Evolutionary conservation across 495 filamentous ascomycete genomes (phyloP), one percentile per base, ranked within the genome.

Genomic region (Penicillium flavigenum): DNA sequence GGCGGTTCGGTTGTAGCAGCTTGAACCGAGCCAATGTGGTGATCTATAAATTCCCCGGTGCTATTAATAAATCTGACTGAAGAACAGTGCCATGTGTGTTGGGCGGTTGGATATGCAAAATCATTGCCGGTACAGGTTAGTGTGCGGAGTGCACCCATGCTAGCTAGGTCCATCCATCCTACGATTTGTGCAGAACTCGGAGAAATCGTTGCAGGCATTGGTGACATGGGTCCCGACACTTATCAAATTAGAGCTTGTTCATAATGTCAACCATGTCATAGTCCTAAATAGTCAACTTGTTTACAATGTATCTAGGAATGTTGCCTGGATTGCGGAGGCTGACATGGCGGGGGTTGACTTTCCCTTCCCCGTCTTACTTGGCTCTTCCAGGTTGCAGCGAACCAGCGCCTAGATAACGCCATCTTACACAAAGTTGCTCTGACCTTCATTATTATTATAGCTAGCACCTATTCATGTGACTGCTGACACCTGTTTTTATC

Each of bases 81-180:
- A 47, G 49, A 26, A 26, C 24, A 46, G 52, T 22, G 22, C 62
- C 38, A 42, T 45, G 48, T 59, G 44, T 54, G 49, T 41, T 58
- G 47, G 50, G 69, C 67, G 65, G 59, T 61, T 65, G 60, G 59
- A 63, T 63, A 47, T 57, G 53, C 63, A 59, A 55, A 29, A 54
- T 59, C 34, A 64, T 60, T 68, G 56, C 68, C 66, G 29, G 50
- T 58, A 54, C 29, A 32, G 57, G 63, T 61, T 73, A 71, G 70
- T 60, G 44, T 75, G 70, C 69, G 66, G 65, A 64, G 41, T 36
- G 56, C 46, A 45, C 12, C 41, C 31, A 46, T 58, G 41, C 47
- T 56, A 34, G 41, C 47, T 56, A 34, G 24, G n/a, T 20, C 43
- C 20, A 24, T 24, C 31, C 2, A 16, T n/a, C 43, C 44, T 47